A percentile compares a stretch with the other conserved stretches of the same genome.
phyloP scores from a whole-genome alignment of 768 basidiomycete genomes.

The Omphalotus guepiniiformis region DNA sequence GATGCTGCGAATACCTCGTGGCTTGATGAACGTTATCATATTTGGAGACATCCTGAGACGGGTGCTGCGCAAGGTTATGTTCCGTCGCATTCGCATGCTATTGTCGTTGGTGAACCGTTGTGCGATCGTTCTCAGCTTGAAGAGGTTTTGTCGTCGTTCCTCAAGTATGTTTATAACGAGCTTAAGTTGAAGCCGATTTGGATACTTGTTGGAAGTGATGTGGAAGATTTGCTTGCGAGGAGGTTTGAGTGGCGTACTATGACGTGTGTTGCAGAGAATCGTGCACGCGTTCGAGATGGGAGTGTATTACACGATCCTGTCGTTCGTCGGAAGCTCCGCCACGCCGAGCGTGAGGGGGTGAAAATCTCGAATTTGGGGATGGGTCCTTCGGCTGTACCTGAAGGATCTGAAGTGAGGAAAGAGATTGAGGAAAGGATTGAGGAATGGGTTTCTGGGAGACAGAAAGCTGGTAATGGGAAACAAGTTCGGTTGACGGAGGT shows the following conservation, averaged over 20 bases:
- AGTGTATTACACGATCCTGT: conserved; percentile 1
- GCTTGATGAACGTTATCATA: conserved; percentile 4
- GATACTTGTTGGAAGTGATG: conserved; percentile 1
- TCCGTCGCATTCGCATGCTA: neutral
- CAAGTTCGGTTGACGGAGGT: conserved; percentile 7
- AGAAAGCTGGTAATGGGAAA: neutral
- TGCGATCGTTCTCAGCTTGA: neutral
- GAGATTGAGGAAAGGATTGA: neutral
- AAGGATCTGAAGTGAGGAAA: neutral
- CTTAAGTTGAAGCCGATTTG: conserved; percentile 1
- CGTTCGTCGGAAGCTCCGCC: neutral
- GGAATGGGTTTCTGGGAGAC: neutral
- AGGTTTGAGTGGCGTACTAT: neutral
- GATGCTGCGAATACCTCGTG: conserved; percentile 7
- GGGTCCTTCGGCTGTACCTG: neutral
- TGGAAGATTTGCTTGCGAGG: neutral
- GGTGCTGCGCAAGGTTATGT: neutral
- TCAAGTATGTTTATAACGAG: neutral
- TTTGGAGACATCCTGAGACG: neutral
- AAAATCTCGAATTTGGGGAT: neutral
- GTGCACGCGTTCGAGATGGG: neutral
- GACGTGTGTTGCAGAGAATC: conserved; percentile 3
- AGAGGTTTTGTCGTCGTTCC: neutral
- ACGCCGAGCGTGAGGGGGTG: neutral
- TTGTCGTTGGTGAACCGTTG: conserved; percentile 4